Evolutionary conservation across 2,329 filamentous ascomycete species (phyloP), one percentile per base, ranked within the genome.

Genomic region (Exophiala alcalophila): DNA sequence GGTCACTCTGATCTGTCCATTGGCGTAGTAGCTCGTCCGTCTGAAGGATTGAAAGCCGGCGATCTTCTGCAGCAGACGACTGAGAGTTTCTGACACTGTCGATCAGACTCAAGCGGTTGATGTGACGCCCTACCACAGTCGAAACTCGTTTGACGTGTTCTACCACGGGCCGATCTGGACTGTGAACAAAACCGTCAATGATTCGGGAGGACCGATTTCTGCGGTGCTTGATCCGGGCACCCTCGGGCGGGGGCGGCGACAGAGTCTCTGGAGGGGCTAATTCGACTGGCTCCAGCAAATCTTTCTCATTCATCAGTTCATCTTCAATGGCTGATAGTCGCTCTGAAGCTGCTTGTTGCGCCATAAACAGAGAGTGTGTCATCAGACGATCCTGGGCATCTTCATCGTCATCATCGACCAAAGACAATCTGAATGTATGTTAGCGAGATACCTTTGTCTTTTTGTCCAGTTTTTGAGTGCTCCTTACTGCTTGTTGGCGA

Each of bases 1-100:
- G 36, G 14, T 32, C 36, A n/a, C 25, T 20, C 20, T 40, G 36
- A 23, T 40, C 26, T 16, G 36, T 40, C 26, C 36, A 40, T 3
- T 40, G 26, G 11, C 26, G 37, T 16, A 40, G 37, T 8, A 32
- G 14, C 26, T 40, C 37, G 16, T 32, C 26, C 1, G 26, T 30
- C 27, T 40, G 37, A 11, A 40, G 18, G 4, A 40, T 32, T 3
- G 25, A 40, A n/a, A 18, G 16, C 11, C 26, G 28, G 28, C 19
- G 12, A 7, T 30, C 28, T 10, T 30, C 28, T 18, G 19, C 2
- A 5, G 8, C 14, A 3, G 28, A 7, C 5, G 19, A 18, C 9
- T 18, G 14, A 8, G 37, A 38, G 16, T 23, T 5, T 33, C 37
- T 18, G 5, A 12, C 7, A 29, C 9, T 11, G 5, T 19, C n/a